Evolutionary conservation across 2,329 filamentous ascomycete species (phyloP).

Genomic region (Escovopsis weberi): DNA sequence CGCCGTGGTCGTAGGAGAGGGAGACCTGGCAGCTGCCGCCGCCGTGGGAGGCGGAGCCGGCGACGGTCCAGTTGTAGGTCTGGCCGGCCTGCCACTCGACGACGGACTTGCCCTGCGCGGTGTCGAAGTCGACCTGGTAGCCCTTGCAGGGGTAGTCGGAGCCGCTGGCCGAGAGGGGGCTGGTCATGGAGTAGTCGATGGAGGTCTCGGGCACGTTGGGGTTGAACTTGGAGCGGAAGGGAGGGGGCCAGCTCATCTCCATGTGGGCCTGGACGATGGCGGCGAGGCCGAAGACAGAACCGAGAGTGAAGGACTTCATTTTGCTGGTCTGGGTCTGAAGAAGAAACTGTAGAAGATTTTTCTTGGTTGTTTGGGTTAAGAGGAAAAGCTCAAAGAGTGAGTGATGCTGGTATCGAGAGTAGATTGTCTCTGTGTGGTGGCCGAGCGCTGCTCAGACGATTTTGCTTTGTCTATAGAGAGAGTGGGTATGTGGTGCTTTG

Average conservation of each 20-base stretch:
- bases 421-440: background rate
- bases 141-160: conserved; percentile 64
- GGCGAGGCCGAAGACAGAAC: conserved; percentile 2
- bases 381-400: background rate
- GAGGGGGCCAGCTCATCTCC: conserved; percentile 33
- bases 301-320: conserved; percentile 6
- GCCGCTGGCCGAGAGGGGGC: conserved; percentile 44
- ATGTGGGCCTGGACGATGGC: conserved; percentile 28
- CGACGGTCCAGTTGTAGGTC: conserved; percentile 46
- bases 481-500: background rate
- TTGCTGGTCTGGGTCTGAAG: background rate
- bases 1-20: conserved; percentile 57
- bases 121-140: conserved; percentile 31
- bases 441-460: background rate
- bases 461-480: background rate
- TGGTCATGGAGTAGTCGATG: conserved; percentile 57
- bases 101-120: conserved; percentile 33
- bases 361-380: background rate
- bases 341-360: background rate
- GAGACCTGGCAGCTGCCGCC: conserved; percentile 66
- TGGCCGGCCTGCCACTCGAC: conserved; percentile 48
- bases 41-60: conserved; percentile 46
- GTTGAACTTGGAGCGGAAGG: conserved; percentile 37
- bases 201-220: conserved; percentile 29
- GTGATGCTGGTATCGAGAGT: background rate